A percentile compares a stretch with the other conserved stretches of the same genome.
Evolutionary conservation across 148 eudicot genomes (phyloP).

Genomic region (Chenopodium berlandieri): DNA sequence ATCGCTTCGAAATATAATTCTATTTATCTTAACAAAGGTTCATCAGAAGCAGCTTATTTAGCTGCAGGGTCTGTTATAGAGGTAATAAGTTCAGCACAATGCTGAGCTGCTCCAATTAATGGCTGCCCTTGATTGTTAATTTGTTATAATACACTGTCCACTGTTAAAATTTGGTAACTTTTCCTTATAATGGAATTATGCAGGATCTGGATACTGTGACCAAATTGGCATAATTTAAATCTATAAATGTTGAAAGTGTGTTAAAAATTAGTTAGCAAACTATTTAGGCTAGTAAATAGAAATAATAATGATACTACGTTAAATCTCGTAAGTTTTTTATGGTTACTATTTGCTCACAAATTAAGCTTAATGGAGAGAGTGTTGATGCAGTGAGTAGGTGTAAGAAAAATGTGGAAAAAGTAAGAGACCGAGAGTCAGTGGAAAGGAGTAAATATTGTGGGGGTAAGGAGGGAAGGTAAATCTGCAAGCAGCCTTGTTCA

Average conservation of each 20-base stretch:
- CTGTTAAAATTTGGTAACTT: background rate
- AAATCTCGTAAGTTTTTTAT: too few relatives aligned
- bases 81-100: constrained; percentile 38
- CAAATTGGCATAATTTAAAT: background rate
- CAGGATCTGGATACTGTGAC: background rate
- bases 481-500: too few relatives aligned
- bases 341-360: too few relatives aligned
- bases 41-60: constrained; percentile 88
- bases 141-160: background rate
- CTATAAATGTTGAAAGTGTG: background rate
- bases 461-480: too few relatives aligned
- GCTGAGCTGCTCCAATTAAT: constrained; percentile 10
- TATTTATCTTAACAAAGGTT: constrained; percentile 77
- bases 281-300: too few relatives aligned
- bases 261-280: background rate
- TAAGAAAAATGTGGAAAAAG: too few relatives aligned
- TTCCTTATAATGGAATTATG: background rate
- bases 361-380: too few relatives aligned
- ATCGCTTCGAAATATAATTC: constrained; percentile 67
- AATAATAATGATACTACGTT: too few relatives aligned
- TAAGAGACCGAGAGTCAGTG: too few relatives aligned
- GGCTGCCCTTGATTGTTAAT: background rate
- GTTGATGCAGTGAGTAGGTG: too few relatives aligned
- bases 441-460: too few relatives aligned
- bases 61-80: constrained; percentile 94